Percentiles rank a stretch among this genome's conserved stretches.
Conservation (phyloP, 225 moss, liverwort and hornwort species). For the Neckera pumila region DNA sequence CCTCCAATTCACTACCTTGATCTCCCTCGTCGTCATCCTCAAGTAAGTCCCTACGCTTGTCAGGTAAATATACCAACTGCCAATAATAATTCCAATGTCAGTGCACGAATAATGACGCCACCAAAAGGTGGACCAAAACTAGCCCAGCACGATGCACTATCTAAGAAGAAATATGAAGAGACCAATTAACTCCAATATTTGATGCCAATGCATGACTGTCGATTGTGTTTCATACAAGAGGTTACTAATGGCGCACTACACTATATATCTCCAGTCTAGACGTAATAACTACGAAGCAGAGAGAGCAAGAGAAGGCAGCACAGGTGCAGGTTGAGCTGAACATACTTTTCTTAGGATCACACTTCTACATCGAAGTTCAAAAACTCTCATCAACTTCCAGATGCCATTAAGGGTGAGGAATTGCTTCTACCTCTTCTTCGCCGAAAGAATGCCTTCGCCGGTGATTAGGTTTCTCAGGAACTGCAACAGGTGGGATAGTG, state of each 20-base stretch:
- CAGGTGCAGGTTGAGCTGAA: neutral
- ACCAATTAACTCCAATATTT: neutral
- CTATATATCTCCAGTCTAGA: neutral
- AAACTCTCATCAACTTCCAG: neutral
- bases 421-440: slow-evolving; percentile 74
- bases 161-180: neutral
- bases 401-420: neutral
- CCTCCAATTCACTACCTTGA: slow-evolving; percentile 51
- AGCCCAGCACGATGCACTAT: neutral
- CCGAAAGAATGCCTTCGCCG: slow-evolving; percentile 94
- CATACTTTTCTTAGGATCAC: neutral
- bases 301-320: neutral
- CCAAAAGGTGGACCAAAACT: neutral
- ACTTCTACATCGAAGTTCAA: neutral
- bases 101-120: neutral
- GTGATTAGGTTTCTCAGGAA: slow-evolving; percentile 70
- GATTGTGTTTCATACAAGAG: neutral
- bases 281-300: neutral
- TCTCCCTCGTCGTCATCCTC: slow-evolving; percentile 85
- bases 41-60: slow-evolving; percentile 83
- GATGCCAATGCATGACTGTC: neutral
- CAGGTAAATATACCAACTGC: slow-evolving; percentile 93
- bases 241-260: neutral
- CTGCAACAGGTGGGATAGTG: slow-evolving; percentile 64
- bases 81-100: slow-evolving; percentile 1